Evolutionary conservation across 2,329 filamentous ascomycete genomes (phyloP).

Genomic region (Amauroascus verrucosus): DNA sequence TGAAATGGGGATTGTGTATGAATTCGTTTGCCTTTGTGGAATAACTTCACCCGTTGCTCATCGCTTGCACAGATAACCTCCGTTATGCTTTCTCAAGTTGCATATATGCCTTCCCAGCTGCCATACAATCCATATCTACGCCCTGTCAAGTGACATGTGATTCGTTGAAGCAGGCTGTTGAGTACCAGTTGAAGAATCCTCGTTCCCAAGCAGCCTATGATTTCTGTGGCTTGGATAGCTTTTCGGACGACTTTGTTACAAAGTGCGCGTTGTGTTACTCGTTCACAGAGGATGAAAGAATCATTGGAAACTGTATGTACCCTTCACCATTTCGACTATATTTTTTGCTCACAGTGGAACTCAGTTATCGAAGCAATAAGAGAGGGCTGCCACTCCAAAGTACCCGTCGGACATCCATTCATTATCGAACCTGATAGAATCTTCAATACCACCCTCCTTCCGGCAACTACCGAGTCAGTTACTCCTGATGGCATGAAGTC

Average conservation of each 20-base stretch:
- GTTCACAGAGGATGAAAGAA: slow-evolving; percentile 31
- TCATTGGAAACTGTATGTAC: slow-evolving; percentile 35
- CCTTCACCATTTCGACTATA: background rate
- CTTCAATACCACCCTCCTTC: slow-evolving; percentile 33
- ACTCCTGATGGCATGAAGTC: slow-evolving; percentile 18
- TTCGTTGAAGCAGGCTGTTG: slow-evolving; percentile 26
- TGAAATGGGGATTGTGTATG: slow-evolving; percentile 39
- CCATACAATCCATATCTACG: slow-evolving; percentile 31
- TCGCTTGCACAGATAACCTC: slow-evolving; percentile 32
- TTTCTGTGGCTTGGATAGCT: slow-evolving; percentile 31
- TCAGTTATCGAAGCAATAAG: slow-evolving; percentile 38
- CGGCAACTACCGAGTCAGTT: slow-evolving; percentile 22
- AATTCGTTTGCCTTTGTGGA: background rate
- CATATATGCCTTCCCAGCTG: slow-evolving; percentile 33
- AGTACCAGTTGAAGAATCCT: slow-evolving; percentile 25
- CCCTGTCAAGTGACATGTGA: slow-evolving; percentile 38
- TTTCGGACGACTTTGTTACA: slow-evolving; percentile 35
- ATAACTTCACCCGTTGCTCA: background rate
- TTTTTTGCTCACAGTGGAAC: background rate
- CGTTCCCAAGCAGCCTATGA: slow-evolving; percentile 24
- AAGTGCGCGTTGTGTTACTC: slow-evolving; percentile 38
- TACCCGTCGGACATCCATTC: slow-evolving; percentile 29
- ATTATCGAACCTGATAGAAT: slow-evolving; percentile 33
- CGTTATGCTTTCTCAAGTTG: slow-evolving; percentile 37
- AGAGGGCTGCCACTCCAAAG: slow-evolving; percentile 36